Evolutionary conservation across 768 basidiomycete genomes (phyloP).

Genomic region (Rhizopogon vulgaris): DNA sequence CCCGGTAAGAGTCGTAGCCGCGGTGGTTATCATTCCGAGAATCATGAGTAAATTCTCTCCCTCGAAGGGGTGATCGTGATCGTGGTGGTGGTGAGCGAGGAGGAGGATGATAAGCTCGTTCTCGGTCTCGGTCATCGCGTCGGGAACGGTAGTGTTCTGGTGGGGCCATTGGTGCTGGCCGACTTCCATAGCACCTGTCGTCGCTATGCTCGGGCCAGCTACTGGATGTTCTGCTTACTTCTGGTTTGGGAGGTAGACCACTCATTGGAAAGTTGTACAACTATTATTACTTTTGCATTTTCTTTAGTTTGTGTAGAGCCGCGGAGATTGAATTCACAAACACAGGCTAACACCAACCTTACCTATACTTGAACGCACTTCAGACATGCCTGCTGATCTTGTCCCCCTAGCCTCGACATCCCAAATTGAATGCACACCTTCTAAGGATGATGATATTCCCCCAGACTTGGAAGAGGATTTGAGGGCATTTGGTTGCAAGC

Average conservation of each 20-base stretch:
- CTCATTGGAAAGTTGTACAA: slow-evolving; percentile 13
- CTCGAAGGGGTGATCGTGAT: not conserved
- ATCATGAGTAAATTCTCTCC: not conserved
- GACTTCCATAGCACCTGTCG: slow-evolving; percentile 15
- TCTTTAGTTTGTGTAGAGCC: not conserved
- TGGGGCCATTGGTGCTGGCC: slow-evolving; percentile 9
- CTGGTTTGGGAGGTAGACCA: slow-evolving; percentile 26
- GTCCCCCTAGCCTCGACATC: slow-evolving; percentile 79
- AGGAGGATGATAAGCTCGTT: slow-evolving; percentile 13
- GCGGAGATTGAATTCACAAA: slow-evolving; percentile 2
- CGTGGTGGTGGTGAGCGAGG: slow-evolving; percentile 3
- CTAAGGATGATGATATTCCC: slow-evolving; percentile 76
- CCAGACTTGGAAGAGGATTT: slow-evolving; percentile 81
- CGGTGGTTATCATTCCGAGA: not conserved
- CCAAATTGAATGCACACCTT: slow-evolving; percentile 79
- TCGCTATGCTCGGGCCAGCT: slow-evolving; percentile 16
- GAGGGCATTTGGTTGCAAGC: slow-evolving; percentile 84
- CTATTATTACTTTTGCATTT: not conserved
- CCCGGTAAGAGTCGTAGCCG: not conserved
- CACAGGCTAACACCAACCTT: too few species aligned
- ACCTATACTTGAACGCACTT: not conserved
- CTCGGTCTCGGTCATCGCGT: slow-evolving; percentile 20
- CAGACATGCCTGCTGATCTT: slow-evolving; percentile 42
- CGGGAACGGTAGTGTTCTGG: slow-evolving; percentile 19
- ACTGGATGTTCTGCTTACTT: slow-evolving; percentile 16